These are phyloP conservation scores for Chalara sp. DNA, from an alignment of 2,329 filamentous ascomycete genomes.

Conservation along the genomic window DNA sequence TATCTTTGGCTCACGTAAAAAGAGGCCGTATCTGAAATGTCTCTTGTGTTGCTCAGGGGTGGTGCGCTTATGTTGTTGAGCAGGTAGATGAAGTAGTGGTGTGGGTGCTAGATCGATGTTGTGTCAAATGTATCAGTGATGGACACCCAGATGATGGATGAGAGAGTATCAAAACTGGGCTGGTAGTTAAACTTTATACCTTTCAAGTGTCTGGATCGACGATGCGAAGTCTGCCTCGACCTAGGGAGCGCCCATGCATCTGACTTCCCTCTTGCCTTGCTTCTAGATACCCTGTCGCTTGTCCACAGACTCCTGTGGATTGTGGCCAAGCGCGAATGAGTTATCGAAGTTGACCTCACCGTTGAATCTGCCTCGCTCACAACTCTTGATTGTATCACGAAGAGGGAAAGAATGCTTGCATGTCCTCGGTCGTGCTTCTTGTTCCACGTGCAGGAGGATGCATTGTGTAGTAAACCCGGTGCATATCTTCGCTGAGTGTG, in stretches of 20 bases:
- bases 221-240: slow-evolving; percentile 2
- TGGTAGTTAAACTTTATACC: slow-evolving; percentile 1
- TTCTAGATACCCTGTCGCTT: neutral
- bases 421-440: neutral
- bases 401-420: neutral
- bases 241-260: neutral
- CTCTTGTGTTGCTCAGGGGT: neutral
- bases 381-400: neutral
- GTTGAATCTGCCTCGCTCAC: neutral
- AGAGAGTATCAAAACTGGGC: neutral
- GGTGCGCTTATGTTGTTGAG: slow-evolving; percentile 3
- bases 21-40: neutral
- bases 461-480: neutral
- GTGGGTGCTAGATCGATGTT: neutral
- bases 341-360: neutral
- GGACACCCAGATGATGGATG: neutral
- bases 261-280: neutral
- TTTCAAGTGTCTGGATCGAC: slow-evolving; percentile 1
- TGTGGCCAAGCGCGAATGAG: neutral
- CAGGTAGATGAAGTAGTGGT: neutral
- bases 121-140: too few species aligned
- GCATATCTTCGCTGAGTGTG: neutral
- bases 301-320: neutral
- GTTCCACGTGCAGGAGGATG: neutral
- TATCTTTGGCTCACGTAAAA: slow-evolving; percentile 3